Evolutionary conservation across 441 rosid species (phyloP).

Genomic region (Gossypium gossypioides): DNA sequence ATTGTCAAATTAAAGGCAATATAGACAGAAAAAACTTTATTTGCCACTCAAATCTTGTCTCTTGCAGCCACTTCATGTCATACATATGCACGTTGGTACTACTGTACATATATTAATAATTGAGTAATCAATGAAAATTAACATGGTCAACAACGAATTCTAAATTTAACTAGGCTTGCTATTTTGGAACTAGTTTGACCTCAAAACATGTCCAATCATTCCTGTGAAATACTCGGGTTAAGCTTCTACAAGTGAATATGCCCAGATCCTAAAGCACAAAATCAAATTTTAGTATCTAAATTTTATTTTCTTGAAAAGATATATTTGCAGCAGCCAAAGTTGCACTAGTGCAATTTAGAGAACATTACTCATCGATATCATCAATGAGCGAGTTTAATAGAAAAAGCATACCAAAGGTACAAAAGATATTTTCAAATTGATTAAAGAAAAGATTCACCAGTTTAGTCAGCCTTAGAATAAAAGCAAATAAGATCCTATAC

Average conservation of each 20-base stretch:
- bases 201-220: not conserved
- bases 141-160: not conserved
- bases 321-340: not conserved
- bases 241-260: not conserved
- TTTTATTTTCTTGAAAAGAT: not conserved
- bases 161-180: not conserved
- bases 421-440: not conserved
- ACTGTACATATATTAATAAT: not conserved
- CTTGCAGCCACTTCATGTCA: constrained; percentile 1
- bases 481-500: too few relatives aligned
- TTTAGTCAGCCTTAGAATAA: too few relatives aligned
- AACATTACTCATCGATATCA: not conserved
- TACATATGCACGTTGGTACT: not conserved
- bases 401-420: not conserved
- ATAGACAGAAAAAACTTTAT: not conserved
- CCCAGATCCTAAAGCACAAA: not conserved
- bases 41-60: not conserved
- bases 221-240: not conserved
- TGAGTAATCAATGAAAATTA: not conserved
- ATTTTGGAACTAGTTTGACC: not conserved
- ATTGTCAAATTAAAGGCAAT: not conserved
- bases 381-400: not conserved
- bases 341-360: not conserved
- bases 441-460: not conserved
- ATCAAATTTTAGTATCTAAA: not conserved